These are phyloP conservation scores for Triadica sebifera DNA, from an alignment of 345 rosid genomes.

Conservation along the genomic window DNA sequence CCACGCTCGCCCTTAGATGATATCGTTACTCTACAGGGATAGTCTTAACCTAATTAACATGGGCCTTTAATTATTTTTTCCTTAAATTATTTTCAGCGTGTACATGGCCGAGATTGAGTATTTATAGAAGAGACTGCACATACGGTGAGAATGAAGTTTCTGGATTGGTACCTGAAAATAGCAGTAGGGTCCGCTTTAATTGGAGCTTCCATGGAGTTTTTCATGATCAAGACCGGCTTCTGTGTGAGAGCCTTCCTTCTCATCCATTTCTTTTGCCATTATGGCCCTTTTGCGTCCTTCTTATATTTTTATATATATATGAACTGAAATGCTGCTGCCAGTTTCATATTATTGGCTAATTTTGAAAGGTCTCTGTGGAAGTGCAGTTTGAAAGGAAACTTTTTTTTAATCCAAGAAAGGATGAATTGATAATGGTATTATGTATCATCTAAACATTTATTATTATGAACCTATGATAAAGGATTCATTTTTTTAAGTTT, in stretches of 20 bases:
- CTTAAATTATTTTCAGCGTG: background rate
- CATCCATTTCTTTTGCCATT: background rate
- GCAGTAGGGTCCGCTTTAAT: slow-evolving; percentile 63
- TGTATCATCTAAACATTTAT: background rate
- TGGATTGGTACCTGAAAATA: slow-evolving; percentile 86
- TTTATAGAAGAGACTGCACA: background rate
- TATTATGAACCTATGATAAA: background rate
- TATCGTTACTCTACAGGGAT: too few relatives aligned
- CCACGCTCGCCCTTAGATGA: too few relatives aligned
- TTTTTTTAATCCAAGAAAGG: background rate
- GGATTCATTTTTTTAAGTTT: too few relatives aligned
- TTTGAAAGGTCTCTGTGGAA: background rate
- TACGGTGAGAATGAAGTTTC: slow-evolving; percentile 42
- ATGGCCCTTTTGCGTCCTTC: background rate
- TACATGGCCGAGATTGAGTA: background rate
- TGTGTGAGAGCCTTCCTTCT: slow-evolving; percentile 58
- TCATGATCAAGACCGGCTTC: slow-evolving; percentile 96
- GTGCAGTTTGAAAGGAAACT: background rate
- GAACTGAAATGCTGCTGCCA: background rate
- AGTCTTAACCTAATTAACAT: background rate
- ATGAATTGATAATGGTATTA: background rate
- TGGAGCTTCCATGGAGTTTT: slow-evolving; percentile 88
- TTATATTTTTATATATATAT: background rate
- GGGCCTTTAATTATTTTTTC: background rate
- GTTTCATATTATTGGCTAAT: background rate